phyloP scores from a whole-genome alignment of 441 rosid genomes.

The Cnidoscolus chayamansa region DNA sequence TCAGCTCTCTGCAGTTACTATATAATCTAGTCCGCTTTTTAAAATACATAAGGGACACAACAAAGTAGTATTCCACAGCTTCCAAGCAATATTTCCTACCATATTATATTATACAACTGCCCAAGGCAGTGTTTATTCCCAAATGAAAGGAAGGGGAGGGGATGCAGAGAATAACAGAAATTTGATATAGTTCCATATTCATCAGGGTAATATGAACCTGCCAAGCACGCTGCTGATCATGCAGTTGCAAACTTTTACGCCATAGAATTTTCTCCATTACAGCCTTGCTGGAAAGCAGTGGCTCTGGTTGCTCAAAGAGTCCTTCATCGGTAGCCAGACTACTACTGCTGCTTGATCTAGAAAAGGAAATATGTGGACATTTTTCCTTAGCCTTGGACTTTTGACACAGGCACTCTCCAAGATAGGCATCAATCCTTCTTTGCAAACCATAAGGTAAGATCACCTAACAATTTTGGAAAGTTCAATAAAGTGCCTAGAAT shows the following conservation, averaged over 20 bases:
- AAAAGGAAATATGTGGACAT: conserved; percentile 40
- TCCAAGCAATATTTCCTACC: too few species aligned
- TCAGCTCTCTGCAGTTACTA: too few species aligned
- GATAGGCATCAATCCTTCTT: conserved; percentile 55
- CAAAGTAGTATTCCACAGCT: too few species aligned
- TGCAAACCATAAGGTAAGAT: conserved; percentile 53
- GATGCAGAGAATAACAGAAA: conserved; percentile 1
- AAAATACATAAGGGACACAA: too few species aligned
- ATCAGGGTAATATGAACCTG: conserved; percentile 51
- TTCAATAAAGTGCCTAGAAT: neutral
- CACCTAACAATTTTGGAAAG: conserved; percentile 43
- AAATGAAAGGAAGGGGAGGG: neutral
- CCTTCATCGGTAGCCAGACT: conserved; percentile 66
- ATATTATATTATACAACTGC: too few species aligned
- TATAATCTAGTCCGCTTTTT: too few species aligned
- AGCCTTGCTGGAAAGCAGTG: conserved; percentile 44
- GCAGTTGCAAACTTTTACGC: conserved; percentile 57
- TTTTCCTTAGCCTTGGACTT: conserved; percentile 41
- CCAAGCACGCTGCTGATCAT: conserved; percentile 66
- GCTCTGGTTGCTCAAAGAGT: conserved; percentile 64
- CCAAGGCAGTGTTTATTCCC: neutral
- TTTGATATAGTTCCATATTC: conserved; percentile 13
- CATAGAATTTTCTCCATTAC: conserved; percentile 50
- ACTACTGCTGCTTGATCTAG: conserved; percentile 58
- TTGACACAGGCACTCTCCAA: conserved; percentile 55